Conservation (phyloP, 2,329 filamentous ascomycete genomes). For the Xylariaceae sp. region DNA sequence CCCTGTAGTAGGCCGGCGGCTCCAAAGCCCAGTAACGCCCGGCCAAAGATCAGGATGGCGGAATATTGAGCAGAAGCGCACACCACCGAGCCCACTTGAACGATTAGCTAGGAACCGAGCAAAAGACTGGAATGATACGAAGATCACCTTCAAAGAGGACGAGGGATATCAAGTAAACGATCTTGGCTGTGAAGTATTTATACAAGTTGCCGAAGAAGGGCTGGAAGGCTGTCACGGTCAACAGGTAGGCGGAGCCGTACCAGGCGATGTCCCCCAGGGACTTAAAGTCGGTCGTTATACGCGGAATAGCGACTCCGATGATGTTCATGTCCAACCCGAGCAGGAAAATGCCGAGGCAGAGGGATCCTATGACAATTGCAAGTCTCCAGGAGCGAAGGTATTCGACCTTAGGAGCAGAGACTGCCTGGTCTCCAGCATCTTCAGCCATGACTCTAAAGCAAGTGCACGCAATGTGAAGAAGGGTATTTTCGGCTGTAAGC, state of each 20-base stretch:
- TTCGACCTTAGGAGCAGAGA: too few species aligned
- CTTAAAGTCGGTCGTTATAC: constrained; percentile 29
- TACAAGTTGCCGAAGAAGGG: constrained; percentile 21
- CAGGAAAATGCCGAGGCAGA: constrained; percentile 10
- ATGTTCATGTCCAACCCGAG: constrained; percentile 13
- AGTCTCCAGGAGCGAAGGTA: not conserved
- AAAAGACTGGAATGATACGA: too few species aligned
- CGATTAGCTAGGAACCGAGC: too few species aligned
- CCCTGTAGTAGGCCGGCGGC: constrained; percentile 33
- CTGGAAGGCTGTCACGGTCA: constrained; percentile 21
- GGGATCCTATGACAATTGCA: constrained; percentile 1
- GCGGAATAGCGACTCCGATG: constrained; percentile 26
- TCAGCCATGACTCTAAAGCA: too few species aligned
- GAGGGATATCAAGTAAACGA: constrained; percentile 15
- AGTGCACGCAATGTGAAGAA: too few species aligned
- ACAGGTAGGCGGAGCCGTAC: constrained; percentile 29
- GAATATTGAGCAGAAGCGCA: constrained; percentile 28
- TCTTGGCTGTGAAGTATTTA: constrained; percentile 13
- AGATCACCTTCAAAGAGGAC: constrained; percentile 16
- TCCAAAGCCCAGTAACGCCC: constrained; percentile 31
- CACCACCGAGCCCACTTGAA: not conserved
- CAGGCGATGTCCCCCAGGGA: constrained; percentile 29
- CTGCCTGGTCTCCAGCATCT: too few species aligned
- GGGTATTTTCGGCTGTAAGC: too few species aligned
- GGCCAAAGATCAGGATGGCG: constrained; percentile 30